phyloP scores from a whole-genome alignment of 1,139 yeast species.

The Pichia sorboxylosa region DNA sequence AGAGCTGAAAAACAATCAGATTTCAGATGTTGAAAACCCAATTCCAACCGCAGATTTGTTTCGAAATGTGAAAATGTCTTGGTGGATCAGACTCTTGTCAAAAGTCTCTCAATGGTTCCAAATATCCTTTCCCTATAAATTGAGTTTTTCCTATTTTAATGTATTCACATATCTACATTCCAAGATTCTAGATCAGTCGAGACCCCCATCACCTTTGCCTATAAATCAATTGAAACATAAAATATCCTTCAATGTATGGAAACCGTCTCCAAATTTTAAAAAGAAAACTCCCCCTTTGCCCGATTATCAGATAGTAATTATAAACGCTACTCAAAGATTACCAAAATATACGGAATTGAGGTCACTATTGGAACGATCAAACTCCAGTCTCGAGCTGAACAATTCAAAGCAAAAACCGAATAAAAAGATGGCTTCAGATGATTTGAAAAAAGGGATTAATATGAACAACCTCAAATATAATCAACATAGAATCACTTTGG shows the following conservation, averaged over 20 bases:
- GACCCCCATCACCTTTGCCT: conserved; percentile 3
- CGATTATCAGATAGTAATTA: conserved; percentile 60
- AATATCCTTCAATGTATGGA: conserved; percentile 65
- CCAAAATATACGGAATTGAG: conserved; percentile 39
- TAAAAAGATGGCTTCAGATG: conserved; percentile 9
- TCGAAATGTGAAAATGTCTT: conserved; percentile 6
- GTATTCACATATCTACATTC: conserved; percentile 12
- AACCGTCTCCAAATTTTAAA: conserved; percentile 60
- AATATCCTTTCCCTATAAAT: conserved; percentile 9
- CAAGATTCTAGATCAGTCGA: conserved; percentile 7
- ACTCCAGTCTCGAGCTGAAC: conserved; percentile 11
- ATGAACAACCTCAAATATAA: conserved; percentile 25
- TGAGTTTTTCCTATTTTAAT: conserved; percentile 11
- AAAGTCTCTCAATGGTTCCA: conserved; percentile 5
- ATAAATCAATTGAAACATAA: conserved; percentile 1
- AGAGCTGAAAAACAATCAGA: conserved; percentile 7
- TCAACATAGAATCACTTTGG: conserved; percentile 36
- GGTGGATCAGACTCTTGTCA: conserved; percentile 9
- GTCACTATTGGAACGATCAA: conserved; percentile 22
- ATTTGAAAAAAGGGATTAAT: conserved; percentile 12
- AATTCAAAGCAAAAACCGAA: conserved; percentile 6
- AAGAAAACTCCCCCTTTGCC: conserved; percentile 63
- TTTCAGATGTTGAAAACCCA: conserved; percentile 1
- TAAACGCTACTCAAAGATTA: conserved; percentile 38
- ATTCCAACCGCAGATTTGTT: conserved; percentile 1